Percentiles rank a stretch among this genome's conserved stretches.
Conservation (phyloP, 169 alveolate species). For the Plasmodium malariae region DNA sequence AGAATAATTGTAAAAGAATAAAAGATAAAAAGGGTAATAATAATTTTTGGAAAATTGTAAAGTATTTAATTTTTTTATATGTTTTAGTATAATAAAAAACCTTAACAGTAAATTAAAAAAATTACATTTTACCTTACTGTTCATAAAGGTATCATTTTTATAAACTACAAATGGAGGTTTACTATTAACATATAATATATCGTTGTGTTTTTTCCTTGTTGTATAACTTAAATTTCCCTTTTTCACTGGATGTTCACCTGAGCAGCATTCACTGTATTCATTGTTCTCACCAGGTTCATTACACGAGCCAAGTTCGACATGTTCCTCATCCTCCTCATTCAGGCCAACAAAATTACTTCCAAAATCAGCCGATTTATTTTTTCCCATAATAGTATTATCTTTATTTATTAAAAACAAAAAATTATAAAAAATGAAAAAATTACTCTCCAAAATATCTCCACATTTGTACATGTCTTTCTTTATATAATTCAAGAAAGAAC, state of each 20-base stretch:
- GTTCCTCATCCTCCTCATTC: too few relatives aligned
- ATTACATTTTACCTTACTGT: neutral
- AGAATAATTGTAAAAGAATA: conserved; percentile 33
- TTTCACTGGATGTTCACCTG: neutral
- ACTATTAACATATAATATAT: conserved; percentile 27
- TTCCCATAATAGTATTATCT: neutral
- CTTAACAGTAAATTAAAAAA: neutral
- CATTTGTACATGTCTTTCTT: conserved; percentile 37
- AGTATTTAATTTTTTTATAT: neutral
- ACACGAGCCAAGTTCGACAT: too few relatives aligned
- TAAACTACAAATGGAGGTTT: conserved; percentile 31
- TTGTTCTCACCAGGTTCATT: neutral
- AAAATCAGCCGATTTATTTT: neutral
- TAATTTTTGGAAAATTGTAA: neutral
- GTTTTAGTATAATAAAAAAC: neutral
- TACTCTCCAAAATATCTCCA: conserved; percentile 36
- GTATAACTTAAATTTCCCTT: neutral
- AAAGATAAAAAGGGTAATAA: conserved; percentile 21
- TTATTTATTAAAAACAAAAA: conserved; percentile 10
- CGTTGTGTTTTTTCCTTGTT: conserved; percentile 4
- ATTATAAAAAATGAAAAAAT: conserved; percentile 25
- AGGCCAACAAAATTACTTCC: too few relatives aligned
- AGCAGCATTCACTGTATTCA: neutral
- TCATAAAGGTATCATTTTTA: neutral
- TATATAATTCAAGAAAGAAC: conserved; percentile 21